phyloP scores from a whole-genome alignment of 2,329 filamentous ascomycete species.

The Trichoderma sp. region DNA sequence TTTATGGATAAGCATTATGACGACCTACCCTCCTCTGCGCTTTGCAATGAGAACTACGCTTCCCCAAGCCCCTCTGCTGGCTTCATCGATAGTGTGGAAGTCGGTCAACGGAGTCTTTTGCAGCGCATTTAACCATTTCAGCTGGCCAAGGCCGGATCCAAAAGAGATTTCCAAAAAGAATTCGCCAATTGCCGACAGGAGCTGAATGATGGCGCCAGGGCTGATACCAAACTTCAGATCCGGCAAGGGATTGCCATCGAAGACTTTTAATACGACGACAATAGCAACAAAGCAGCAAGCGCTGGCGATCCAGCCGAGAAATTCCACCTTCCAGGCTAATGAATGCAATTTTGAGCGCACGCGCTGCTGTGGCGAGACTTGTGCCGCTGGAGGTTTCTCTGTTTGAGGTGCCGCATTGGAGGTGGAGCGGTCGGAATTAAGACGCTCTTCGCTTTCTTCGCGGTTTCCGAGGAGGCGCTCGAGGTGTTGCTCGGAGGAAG shows the following conservation, averaged over 20 bases:
- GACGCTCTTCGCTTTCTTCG: background rate
- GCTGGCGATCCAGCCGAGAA: background rate
- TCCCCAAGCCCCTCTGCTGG: conserved; percentile 15
- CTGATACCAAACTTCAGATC: background rate
- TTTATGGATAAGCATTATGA: background rate
- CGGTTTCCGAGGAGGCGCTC: background rate
- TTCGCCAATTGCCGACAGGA: background rate
- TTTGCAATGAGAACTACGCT: conserved; percentile 11
- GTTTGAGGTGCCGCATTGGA: background rate
- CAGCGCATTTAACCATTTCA: background rate
- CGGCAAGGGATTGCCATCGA: background rate
- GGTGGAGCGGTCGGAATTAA: background rate
- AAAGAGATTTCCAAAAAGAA: background rate
- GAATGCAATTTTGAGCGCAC: background rate
- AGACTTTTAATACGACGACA: background rate
- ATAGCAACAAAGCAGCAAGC: background rate
- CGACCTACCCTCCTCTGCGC: conserved; percentile 10
- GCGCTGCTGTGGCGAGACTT: background rate
- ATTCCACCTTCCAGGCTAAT: background rate
- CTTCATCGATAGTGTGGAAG: conserved; percentile 8
- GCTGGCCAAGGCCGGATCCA: background rate
- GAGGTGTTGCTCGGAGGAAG: background rate
- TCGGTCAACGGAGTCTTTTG: background rate
- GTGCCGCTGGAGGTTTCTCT: background rate
- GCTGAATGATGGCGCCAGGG: background rate